Percentiles rank a stretch among this genome's conserved stretches.
Evolutionary conservation across 148 eudicot species (phyloP).

Genomic region (Heliamphora exappendiculata): DNA sequence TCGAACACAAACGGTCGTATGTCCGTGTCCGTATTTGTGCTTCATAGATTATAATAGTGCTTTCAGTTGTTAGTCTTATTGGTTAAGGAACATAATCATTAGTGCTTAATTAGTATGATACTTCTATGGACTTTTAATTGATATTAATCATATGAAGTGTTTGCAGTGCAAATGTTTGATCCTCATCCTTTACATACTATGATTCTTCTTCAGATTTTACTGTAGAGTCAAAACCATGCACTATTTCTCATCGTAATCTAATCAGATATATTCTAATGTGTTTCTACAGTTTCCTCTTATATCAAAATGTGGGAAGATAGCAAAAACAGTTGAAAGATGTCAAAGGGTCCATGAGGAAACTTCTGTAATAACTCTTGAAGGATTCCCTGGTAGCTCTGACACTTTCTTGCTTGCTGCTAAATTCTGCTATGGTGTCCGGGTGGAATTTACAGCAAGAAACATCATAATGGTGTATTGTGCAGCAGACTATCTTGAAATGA

Average conservation of each 20-base stretch:
- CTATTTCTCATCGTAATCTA: not conserved
- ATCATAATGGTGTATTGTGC: constrained; percentile 63
- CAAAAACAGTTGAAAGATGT: constrained; percentile 39
- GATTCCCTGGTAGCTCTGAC: constrained; percentile 73
- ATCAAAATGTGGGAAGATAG: constrained; percentile 74
- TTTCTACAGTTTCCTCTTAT: constrained; percentile 81
- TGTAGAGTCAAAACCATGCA: not conserved
- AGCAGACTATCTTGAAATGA: constrained; percentile 84
- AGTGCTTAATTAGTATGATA: not conserved
- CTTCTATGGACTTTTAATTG: not conserved
- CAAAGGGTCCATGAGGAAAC: constrained; percentile 21
- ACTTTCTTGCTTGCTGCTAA: constrained; percentile 55
- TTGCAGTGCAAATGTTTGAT: not conserved
- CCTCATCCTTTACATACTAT: not conserved
- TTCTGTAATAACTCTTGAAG: constrained; percentile 40
- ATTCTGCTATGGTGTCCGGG: constrained; percentile 67
- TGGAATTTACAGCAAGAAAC: constrained; percentile 66
- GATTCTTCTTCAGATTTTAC: not conserved
- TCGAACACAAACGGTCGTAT: no score
- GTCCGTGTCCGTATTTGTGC: no score
- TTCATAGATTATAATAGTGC: no score
- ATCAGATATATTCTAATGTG: not conserved
- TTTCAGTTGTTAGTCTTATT: not conserved
- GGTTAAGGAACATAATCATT: not conserved
- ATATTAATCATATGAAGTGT: not conserved